phyloP scores from a whole-genome alignment of 108 stramenopile species.

The Nitzschia sp. region DNA sequence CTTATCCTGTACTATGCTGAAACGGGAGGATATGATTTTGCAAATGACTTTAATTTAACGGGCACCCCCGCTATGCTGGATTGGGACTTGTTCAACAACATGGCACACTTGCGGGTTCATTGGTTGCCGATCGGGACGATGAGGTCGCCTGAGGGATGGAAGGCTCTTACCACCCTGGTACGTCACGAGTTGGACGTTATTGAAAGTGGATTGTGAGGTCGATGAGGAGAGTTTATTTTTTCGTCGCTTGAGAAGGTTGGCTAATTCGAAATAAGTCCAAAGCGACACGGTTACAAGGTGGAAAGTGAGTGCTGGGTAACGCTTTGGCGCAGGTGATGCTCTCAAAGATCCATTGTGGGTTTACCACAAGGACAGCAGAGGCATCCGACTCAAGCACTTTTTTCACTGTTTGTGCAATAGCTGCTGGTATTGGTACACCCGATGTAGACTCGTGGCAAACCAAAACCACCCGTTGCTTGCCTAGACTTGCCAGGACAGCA shows the following conservation, averaged over 20 bases:
- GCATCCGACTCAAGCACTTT: neutral
- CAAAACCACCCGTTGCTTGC: conserved; percentile 46
- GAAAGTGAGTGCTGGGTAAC: conserved; percentile 36
- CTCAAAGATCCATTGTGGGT: conserved; percentile 76
- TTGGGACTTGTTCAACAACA: conserved; percentile 51
- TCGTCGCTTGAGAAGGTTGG: neutral
- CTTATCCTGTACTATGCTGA: conserved; percentile 39
- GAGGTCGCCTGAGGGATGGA: conserved; percentile 27
- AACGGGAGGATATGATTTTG: conserved; percentile 24
- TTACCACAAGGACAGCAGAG: conserved; percentile 39
- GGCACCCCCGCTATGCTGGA: conserved; percentile 40
- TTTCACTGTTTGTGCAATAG: conserved; percentile 32
- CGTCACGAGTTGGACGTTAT: conserved; percentile 34
- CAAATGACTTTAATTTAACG: conserved; percentile 25
- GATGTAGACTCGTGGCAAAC: conserved; percentile 54
- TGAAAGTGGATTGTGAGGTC: conserved; percentile 1
- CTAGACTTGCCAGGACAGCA: conserved; percentile 25
- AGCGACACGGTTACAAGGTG: conserved; percentile 12
- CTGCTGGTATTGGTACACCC: conserved; percentile 35
- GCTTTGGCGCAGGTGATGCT: conserved; percentile 60
- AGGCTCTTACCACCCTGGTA: conserved; percentile 21
- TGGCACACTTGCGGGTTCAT: conserved; percentile 37
- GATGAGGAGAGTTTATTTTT: neutral
- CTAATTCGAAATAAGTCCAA: conserved; percentile 1
- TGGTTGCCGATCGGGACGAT: conserved; percentile 46